phyloP scores from a whole-genome alignment of 2,329 filamentous ascomycete species.

The Lomentospora prolificans region DNA sequence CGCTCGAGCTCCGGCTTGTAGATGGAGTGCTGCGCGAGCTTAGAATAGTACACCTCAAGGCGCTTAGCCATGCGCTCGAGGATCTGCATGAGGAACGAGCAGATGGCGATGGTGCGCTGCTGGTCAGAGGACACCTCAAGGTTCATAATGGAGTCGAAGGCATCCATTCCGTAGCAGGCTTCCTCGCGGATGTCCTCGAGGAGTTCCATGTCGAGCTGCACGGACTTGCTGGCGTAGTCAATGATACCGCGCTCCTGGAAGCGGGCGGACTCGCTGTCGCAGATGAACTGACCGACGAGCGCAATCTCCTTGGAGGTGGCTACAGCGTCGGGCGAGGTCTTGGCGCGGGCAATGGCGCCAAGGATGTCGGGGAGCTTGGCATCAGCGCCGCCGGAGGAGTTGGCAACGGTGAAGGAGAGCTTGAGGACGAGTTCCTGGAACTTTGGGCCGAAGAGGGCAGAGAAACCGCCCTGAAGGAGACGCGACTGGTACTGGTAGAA shows the following conservation, averaged over 20 bases:
- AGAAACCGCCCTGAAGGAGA: constrained; percentile 39
- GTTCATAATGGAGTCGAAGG: constrained; percentile 35
- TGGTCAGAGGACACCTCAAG: constrained; percentile 27
- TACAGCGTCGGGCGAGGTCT: constrained; percentile 33
- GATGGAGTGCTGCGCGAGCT: constrained; percentile 37
- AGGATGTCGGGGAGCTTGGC: constrained; percentile 23
- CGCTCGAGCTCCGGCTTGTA: constrained; percentile 41
- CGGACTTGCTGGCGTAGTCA: constrained; percentile 36
- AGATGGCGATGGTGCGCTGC: constrained; percentile 28
- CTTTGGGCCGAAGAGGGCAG: constrained; percentile 39
- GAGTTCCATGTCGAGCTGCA: constrained; percentile 41
- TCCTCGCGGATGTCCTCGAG: constrained; percentile 44
- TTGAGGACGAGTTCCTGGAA: constrained; percentile 43
- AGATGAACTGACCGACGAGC: constrained; percentile 38
- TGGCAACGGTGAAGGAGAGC: constrained; percentile 39
- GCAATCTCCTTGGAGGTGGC: constrained; percentile 37
- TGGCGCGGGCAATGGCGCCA: constrained; percentile 17
- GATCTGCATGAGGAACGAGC: constrained; percentile 38
- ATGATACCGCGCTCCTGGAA: constrained; percentile 43
- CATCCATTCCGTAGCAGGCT: constrained; percentile 44
- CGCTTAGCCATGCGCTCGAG: constrained; percentile 43
- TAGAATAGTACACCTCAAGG: constrained; percentile 40
- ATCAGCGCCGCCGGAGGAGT: constrained; percentile 25
- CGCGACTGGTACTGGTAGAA: constrained; percentile 44
- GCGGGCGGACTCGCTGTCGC: constrained; percentile 33